A percentile compares a stretch with the other conserved stretches of the same genome.
phyloP scores from a whole-genome alignment of 495 filamentous ascomycete species.

The Penicillium psychrofluorescens region DNA sequence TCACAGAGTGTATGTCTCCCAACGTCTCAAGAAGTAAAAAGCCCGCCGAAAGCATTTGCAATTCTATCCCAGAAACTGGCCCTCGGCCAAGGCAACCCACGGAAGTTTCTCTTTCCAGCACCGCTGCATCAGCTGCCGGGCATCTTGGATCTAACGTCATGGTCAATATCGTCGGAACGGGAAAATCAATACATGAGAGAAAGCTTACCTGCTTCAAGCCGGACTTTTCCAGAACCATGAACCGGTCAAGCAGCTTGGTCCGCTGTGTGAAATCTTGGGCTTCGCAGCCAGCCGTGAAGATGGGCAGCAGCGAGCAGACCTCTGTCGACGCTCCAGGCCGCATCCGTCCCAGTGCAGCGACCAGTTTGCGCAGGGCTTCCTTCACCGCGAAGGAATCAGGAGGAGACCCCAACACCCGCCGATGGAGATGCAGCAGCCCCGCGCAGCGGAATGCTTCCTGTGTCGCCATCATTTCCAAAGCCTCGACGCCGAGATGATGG shows the following conservation, averaged over 20 bases:
- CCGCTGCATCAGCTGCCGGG: constrained; percentile 35
- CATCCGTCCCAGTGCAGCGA: constrained; percentile 55
- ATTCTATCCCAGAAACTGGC: constrained; percentile 36
- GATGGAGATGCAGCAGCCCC: constrained; percentile 68
- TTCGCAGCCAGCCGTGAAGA: constrained; percentile 83
- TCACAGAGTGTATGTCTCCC: too few relatives aligned
- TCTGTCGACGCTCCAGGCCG: constrained; percentile 62
- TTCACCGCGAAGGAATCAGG: constrained; percentile 52
- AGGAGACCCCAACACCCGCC: constrained; percentile 59
- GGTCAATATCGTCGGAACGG: neutral
- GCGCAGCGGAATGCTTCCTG: constrained; percentile 79
- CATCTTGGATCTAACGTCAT: constrained; percentile 31
- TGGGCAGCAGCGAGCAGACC: constrained; percentile 70
- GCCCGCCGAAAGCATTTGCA: neutral
- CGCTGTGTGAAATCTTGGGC: constrained; percentile 47
- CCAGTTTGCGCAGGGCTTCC: constrained; percentile 55
- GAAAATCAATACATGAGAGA: neutral
- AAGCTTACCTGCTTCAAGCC: constrained; percentile 65
- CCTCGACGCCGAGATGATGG: constrained; percentile 28
- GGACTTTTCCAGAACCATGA: constrained; percentile 62
- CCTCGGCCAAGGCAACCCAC: constrained; percentile 35
- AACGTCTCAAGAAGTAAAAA: too few relatives aligned
- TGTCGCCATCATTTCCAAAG: constrained; percentile 62
- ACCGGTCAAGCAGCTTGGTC: constrained; percentile 55
- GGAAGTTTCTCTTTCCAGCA: constrained; percentile 37